Base-by-base conservation (phyloP, 129 eudicot genomes). In the Flaveria trinervia region DNA sequence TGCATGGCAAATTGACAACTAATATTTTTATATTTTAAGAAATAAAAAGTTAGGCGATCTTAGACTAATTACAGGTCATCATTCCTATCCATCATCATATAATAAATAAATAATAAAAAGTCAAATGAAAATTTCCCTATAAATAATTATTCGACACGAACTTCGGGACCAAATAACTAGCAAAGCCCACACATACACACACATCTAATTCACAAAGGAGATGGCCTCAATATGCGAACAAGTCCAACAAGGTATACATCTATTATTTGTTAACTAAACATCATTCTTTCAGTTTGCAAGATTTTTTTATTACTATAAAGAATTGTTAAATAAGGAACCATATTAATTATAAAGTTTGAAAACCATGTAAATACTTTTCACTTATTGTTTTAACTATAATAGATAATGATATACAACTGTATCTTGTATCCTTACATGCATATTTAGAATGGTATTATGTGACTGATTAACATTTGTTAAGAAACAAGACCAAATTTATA, bases 211-310 rank as follows among this genome's bases (percentile, higher is more conserved):
- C 68, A 62, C 68, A 28, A 62, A 26, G 44, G 20, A 62, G 45
- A 62, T 62, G 68, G 68, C 44, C 12, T 62, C 68, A 62, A 16
- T 14, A 13, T 15, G 68, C 15, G 68, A 62, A 62, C 68, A 62
- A 62, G 68, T 62, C 22, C 18, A 14, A 28, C 68, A 62, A 62
- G 68, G 68, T 62, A 62, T 62, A 45, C 45, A 28, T 62, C 22
- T 9, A 62, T 62, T 62, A 62, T 28, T 28, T 62, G 14, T 28
- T 15, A 28, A 13, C 15, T 1, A 26, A 12, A 62, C 18, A 22
- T 56, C 25, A n/a, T 55, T 55, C 20, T 17, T 1, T 5, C 1
- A 7, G 2, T 5, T 18, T 55, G 20, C 17, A 5, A 16, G 7
- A 17, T 7, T 23, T 23, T 23, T 23, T 23, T 43, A 43, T 28